Base-by-base conservation (phyloP, 2,329 filamentous ascomycete genomes). In the Geosmithia putterillii region DNA sequence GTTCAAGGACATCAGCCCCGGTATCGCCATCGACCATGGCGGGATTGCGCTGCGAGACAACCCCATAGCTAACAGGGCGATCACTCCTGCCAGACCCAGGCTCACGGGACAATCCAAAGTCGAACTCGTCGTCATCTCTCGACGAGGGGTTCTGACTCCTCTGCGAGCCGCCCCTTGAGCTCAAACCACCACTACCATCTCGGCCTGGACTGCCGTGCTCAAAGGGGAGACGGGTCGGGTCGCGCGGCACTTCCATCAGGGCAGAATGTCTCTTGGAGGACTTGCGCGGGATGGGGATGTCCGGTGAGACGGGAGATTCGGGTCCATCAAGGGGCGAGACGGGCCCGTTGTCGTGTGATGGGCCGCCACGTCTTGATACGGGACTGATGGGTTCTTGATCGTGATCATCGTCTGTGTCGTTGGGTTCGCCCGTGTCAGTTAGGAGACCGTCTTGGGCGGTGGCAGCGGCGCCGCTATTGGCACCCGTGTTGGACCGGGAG, bases 251-350 rank as follows among this genome's bases (percentile, higher is more conserved):
- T 12, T 25, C n/a, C 10, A 23, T 21, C 14, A 15, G 17, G 36
- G 58, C 63, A 2, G 74, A 77, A 46, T 71, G 62, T 46, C 81
- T 72, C 55, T 79, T 79, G 1, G 84, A 88, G 56, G 81, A 87
- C 61, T 82, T 86, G 23, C 83, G 72, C 2, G 85, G 83, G 25
- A 88, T 73, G 7, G 25, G 44, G 49, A 53, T 10, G 46, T 46
- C 10, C 48, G 47, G 25, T 50, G 48, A n/a, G 52, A 48, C 40
- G n/a, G n/a, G n/a, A n/a, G n/a, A n/a, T n/a, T n/a, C n/a, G n/a
- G n/a, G n/a, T n/a, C n/a, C n/a, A n/a, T n/a, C n/a, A n/a, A n/a
- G n/a, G n/a, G n/a, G n/a, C n/a, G n/a, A n/a, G n/a, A n/a, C n/a
- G n/a, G n/a, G n/a, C n/a, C n/a, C n/a, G n/a, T n/a, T n/a, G n/a